These are phyloP conservation scores for Babesia ovata DNA, from an alignment of 169 alveolate genomes.

Conservation along the genomic window DNA sequence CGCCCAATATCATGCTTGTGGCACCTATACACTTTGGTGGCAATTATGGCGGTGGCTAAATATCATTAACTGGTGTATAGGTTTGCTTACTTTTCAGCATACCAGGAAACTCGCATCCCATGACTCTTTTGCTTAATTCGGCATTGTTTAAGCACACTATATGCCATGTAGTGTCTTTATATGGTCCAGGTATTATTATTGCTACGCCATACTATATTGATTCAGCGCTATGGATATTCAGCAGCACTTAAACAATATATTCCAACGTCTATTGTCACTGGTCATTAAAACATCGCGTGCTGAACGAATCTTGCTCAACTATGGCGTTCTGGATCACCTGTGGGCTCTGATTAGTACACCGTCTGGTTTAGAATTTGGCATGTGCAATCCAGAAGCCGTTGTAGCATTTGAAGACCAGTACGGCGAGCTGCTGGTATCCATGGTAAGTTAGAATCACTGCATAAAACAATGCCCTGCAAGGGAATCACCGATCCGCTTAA, in stretches of 20 bases:
- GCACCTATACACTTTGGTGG: too few species aligned
- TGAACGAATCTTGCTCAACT: constrained; percentile 4
- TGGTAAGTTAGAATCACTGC: not conserved
- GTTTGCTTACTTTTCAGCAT: too few species aligned
- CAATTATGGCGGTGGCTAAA: too few species aligned
- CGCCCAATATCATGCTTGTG: too few species aligned
- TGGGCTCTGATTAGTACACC: not conserved
- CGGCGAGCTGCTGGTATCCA: not conserved
- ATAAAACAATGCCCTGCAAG: not conserved
- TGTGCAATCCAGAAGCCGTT: not conserved
- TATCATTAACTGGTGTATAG: too few species aligned
- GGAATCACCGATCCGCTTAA: not conserved
- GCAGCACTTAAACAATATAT: not conserved
- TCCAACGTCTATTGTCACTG: constrained; percentile 1
- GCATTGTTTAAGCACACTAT: too few species aligned
- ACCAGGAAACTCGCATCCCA: too few species aligned
- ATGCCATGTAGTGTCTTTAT: too few species aligned
- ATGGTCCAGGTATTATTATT: too few species aligned
- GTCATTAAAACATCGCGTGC: not conserved
- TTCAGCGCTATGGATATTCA: not conserved
- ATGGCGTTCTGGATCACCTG: constrained; percentile 4
- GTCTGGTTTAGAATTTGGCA: not conserved
- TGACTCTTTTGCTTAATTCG: too few species aligned
- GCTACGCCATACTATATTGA: too few species aligned
- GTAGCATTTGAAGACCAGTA: constrained; percentile 16